Conservation (phyloP, 345 rosid genomes). For the Populus deltoides region DNA sequence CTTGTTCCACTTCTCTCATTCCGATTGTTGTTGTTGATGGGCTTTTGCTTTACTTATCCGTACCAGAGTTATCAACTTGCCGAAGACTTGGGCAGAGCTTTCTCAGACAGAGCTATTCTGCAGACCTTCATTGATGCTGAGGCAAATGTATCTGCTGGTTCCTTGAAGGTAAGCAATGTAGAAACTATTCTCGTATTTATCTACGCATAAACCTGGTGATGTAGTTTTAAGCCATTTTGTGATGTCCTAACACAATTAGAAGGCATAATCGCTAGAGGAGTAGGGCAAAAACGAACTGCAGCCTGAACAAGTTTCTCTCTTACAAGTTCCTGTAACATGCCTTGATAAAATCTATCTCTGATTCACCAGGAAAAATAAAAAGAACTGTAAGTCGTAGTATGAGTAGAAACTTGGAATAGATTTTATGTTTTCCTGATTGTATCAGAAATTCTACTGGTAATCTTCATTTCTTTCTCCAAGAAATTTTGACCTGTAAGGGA, state of each 20-base stretch:
- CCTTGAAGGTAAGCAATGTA: constrained; percentile 53
- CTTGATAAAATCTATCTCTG: background rate
- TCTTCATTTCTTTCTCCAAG: background rate
- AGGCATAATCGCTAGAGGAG: background rate
- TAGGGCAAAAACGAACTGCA: background rate
- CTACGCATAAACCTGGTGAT: background rate
- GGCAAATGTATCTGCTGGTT: constrained; percentile 41
- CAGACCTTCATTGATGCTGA: constrained; percentile 62
- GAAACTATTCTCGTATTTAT: background rate
- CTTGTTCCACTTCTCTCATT: constrained; percentile 7
- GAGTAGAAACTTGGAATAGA: background rate
- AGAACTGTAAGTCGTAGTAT: background rate
- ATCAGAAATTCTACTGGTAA: background rate
- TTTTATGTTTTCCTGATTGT: background rate
- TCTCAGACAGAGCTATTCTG: constrained; percentile 67
- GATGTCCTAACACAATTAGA: background rate
- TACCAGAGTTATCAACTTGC: constrained; percentile 76
- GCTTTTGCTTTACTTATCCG: background rate
- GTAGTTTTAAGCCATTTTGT: background rate
- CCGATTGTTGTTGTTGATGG: constrained; percentile 2
- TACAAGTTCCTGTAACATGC: background rate
- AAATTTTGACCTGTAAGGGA: background rate
- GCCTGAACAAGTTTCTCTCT: background rate
- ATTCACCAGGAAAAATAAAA: background rate
- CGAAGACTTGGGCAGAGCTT: constrained; percentile 87